Evolutionary conservation across 208 protist genomes (phyloP).

Genomic region (Leishmania amazonensis): DNA sequence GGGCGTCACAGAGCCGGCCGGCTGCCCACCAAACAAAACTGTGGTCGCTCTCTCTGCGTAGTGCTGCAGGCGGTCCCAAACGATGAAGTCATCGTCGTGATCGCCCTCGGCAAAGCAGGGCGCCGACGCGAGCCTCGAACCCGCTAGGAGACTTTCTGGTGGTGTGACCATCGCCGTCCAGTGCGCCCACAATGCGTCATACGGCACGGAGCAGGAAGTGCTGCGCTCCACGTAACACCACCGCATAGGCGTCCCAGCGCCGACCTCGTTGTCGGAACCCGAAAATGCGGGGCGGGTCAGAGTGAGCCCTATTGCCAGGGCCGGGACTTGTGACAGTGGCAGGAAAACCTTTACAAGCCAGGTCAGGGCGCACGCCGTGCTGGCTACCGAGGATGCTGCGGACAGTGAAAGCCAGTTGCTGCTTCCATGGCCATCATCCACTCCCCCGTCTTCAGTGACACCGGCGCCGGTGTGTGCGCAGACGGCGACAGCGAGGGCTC

Average conservation of each 20-base stretch:
- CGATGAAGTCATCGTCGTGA: neutral
- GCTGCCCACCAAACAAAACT: neutral
- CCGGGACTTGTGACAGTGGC: neutral
- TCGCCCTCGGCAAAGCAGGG: neutral
- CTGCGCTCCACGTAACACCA: conserved; percentile 3
- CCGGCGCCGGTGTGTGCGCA: conserved; percentile 1
- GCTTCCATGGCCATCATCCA: neutral
- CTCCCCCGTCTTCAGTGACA: neutral
- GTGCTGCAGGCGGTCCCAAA: neutral
- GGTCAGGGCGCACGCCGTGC: neutral
- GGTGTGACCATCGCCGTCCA: neutral
- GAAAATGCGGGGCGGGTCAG: neutral
- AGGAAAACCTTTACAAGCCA: neutral
- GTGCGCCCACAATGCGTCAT: neutral
- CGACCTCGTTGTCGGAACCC: neutral
- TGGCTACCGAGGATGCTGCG: neutral
- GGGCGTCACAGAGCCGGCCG: neutral
- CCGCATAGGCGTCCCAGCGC: neutral
- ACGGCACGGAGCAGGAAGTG: neutral
- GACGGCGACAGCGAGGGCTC: neutral
- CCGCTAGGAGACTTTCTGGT: neutral
- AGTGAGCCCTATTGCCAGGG: neutral
- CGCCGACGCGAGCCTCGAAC: neutral
- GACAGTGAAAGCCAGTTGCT: neutral
- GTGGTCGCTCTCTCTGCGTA: neutral